These are phyloP conservation scores for Backusella parvicylindrica DNA, from an alignment of 192 early-diverging fungal genomes.

Conservation along the genomic window DNA sequence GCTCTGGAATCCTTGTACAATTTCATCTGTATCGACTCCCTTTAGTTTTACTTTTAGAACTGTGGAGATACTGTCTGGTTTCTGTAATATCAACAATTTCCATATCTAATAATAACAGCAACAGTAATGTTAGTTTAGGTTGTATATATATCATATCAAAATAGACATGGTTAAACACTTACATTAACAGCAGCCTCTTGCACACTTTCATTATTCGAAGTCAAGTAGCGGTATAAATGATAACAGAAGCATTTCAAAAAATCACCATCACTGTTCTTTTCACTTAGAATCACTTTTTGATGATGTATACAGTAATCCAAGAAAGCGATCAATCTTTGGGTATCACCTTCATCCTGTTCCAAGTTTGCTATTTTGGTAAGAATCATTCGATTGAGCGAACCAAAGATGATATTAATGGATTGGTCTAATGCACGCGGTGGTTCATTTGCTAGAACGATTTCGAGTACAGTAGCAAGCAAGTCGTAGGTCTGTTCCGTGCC, in stretches of 20 bases:
- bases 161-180: no score
- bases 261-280: slow-evolving; percentile 51
- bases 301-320: slow-evolving; percentile 56
- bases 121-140: background rate
- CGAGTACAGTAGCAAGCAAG: slow-evolving; percentile 50
- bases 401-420: slow-evolving; percentile 26
- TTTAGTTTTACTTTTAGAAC: slow-evolving; percentile 33
- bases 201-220: slow-evolving; percentile 35
- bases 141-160: background rate
- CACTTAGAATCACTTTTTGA: slow-evolving; percentile 57
- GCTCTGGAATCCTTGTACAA: slow-evolving; percentile 51
- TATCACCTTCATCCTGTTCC: slow-evolving; percentile 32
- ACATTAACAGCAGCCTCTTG: slow-evolving; percentile 45
- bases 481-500: slow-evolving; percentile 42
- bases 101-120: slow-evolving; percentile 45
- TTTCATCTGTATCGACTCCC: slow-evolving; percentile 34
- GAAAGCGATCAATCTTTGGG: slow-evolving; percentile 30
- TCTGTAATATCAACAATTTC: slow-evolving; percentile 58
- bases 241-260: slow-evolving; percentile 61
- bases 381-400: slow-evolving; percentile 49
- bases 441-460: slow-evolving; percentile 25
- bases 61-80: slow-evolving; percentile 40
- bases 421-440: background rate
- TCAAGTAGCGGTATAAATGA: slow-evolving; percentile 54
- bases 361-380: slow-evolving; percentile 47